These are phyloP conservation scores for Cutaneotrichosporon mucoides DNA, from an alignment of 1,284 basidiomycete species.

Conservation along the genomic window DNA sequence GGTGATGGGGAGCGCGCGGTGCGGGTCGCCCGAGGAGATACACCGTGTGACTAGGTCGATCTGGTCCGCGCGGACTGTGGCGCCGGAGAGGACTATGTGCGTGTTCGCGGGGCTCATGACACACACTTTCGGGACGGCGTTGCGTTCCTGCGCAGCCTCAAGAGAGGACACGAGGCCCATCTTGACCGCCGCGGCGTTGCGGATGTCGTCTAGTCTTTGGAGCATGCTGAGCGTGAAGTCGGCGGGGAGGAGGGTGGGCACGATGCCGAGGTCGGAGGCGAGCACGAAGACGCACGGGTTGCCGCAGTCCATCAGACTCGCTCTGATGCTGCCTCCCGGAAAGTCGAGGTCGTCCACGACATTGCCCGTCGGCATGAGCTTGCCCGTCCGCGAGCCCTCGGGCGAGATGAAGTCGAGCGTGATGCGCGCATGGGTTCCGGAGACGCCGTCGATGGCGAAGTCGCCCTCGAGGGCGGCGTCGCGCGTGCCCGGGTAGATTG, in stretches of 20 bases:
- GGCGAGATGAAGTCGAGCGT: slow-evolving; percentile 64
- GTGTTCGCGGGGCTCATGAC: slow-evolving; percentile 52
- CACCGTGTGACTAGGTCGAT: slow-evolving; percentile 60
- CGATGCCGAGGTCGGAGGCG: slow-evolving; percentile 51
- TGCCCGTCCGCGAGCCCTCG: slow-evolving; percentile 64
- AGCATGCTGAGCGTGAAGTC: slow-evolving; percentile 42
- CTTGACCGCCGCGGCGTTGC: slow-evolving; percentile 56
- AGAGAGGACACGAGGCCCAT: slow-evolving; percentile 64
- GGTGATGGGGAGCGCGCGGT: slow-evolving; percentile 70
- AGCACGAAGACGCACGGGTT: slow-evolving; percentile 66
- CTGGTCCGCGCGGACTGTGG: slow-evolving; percentile 31
- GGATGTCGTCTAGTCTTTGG: slow-evolving; percentile 38
- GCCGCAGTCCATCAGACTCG: slow-evolving; percentile 65
- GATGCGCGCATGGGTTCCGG: slow-evolving; percentile 61
- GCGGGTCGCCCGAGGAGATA: slow-evolving; percentile 66
- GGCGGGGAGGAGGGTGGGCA: slow-evolving; percentile 40
- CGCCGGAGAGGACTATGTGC: slow-evolving; percentile 19
- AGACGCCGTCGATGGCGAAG: slow-evolving; percentile 60
- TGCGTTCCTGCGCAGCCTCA: slow-evolving; percentile 49
- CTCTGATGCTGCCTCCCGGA: slow-evolving; percentile 37
- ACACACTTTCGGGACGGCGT: slow-evolving; percentile 63
- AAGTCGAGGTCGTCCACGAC: slow-evolving; percentile 53
- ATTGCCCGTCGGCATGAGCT: slow-evolving; percentile 61
- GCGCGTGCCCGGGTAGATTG: slow-evolving; percentile 6
- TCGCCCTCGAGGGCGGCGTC: slow-evolving; percentile 60